These are phyloP conservation scores for Spencermartinsiella ligniputridi DNA, from an alignment of 1,139 yeast species.

Conservation along the genomic window DNA sequence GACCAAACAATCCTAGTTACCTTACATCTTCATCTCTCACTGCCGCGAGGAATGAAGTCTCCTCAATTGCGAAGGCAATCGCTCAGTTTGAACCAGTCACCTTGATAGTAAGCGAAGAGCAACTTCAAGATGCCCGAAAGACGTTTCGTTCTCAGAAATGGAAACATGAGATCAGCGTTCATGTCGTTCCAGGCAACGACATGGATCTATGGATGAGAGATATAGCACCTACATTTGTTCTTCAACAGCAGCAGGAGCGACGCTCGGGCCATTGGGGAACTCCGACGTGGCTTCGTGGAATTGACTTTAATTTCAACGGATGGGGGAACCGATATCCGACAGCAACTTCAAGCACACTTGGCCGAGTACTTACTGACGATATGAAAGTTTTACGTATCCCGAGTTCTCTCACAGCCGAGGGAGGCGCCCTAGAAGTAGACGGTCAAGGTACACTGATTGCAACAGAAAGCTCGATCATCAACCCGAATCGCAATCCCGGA, in stretches of 20 bases:
- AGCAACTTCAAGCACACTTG: neutral
- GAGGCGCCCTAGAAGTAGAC: neutral
- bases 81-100: neutral
- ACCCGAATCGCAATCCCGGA: neutral
- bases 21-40: neutral
- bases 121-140: neutral
- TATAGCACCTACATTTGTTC: neutral
- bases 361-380: neutral
- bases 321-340: neutral
- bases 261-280: neutral
- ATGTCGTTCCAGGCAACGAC: neutral
- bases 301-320: neutral
- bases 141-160: neutral
- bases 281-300: neutral
- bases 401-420: neutral
- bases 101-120: neutral
- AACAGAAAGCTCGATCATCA: neutral
- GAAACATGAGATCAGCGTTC: neutral
- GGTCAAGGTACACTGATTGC: neutral
- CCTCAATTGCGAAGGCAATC: neutral
- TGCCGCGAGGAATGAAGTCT: neutral
- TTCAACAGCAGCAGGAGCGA: neutral
- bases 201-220: neutral
- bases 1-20: neutral
- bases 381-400: neutral